A percentile compares a stretch with the other conserved stretches of the same genome.
Conservation (phyloP, 208 protist species). For the Plasmodiophora brassicae region DNA sequence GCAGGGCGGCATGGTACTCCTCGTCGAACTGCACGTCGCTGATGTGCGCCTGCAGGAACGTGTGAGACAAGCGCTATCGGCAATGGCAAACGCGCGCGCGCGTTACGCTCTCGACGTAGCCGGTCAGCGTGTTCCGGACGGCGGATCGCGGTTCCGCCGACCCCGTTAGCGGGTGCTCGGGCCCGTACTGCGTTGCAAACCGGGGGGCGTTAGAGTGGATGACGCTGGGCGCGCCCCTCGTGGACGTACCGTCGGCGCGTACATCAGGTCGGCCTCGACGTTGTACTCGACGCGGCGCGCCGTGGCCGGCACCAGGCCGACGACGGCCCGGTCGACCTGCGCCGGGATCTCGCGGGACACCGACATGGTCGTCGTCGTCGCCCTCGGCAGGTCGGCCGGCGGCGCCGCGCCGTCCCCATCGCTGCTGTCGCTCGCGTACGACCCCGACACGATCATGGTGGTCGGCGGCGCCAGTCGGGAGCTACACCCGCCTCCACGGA, state of each 20-base stretch:
- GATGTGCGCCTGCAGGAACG: background rate
- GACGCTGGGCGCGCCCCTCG: background rate
- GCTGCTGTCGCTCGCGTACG: no score
- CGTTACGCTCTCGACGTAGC: background rate
- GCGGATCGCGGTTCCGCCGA: background rate
- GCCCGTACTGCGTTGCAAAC: background rate
- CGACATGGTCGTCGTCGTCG: background rate
- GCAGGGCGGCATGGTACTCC: constrained; percentile 37
- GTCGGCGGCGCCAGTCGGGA: no score
- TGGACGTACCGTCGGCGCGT: background rate
- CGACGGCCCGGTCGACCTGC: background rate
- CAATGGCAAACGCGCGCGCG: no score
- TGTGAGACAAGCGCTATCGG: no score
- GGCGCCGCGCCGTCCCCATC: background rate
- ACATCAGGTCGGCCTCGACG: background rate
- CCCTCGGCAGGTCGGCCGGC: background rate
- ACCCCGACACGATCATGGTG: no score
- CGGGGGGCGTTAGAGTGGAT: background rate
- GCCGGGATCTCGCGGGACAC: background rate
- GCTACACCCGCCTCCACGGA: no score
- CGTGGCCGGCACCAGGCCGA: background rate
- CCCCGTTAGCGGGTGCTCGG: background rate
- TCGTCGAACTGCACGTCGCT: constrained; percentile 38
- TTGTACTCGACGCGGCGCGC: background rate
- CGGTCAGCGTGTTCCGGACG: background rate